These are phyloP conservation scores for Phytopythium aichiense DNA, from an alignment of 352 stramenopile species.

Conservation along the genomic window DNA sequence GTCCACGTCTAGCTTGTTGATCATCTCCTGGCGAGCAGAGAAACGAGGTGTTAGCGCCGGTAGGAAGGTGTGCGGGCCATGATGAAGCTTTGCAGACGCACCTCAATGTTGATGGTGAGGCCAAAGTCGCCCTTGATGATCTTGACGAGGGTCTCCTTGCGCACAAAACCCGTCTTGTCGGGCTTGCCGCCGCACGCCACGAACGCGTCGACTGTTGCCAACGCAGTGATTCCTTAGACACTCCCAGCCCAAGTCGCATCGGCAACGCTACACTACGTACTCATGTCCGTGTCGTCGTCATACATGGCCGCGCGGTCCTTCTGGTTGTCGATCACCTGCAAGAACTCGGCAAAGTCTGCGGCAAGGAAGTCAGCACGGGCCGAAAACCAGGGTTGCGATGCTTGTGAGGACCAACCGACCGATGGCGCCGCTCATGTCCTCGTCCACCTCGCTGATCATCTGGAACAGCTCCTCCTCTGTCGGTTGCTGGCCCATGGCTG, in stretches of 20 bases:
- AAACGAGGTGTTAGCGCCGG: neutral
- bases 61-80: no score
- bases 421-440: constrained; percentile 94
- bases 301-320: constrained; percentile 95
- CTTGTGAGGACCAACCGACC: constrained; percentile 18
- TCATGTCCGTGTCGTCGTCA: constrained; percentile 97
- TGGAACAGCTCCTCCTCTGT: constrained; percentile 98
- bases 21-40: constrained; percentile 70
- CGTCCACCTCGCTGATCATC: constrained; percentile 91
- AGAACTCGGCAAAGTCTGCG: constrained; percentile 96
- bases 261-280: constrained; percentile 21
- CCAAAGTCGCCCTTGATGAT: constrained; percentile 97
- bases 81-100: constrained; percentile 3
- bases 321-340: constrained; percentile 98
- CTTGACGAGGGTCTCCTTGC: constrained; percentile 85
- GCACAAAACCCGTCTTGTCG: constrained; percentile 92
- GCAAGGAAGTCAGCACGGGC: neutral
- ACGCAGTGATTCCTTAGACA: neutral
- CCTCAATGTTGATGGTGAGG: constrained; percentile 96
- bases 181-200: constrained; percentile 93
- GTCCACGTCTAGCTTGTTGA: constrained; percentile 96
- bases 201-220: constrained; percentile 89
- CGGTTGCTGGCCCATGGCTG: constrained; percentile 96
- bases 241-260: neutral
- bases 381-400: neutral